phyloP scores from a whole-genome alignment of 208 protist species.

The Leishmania major region DNA sequence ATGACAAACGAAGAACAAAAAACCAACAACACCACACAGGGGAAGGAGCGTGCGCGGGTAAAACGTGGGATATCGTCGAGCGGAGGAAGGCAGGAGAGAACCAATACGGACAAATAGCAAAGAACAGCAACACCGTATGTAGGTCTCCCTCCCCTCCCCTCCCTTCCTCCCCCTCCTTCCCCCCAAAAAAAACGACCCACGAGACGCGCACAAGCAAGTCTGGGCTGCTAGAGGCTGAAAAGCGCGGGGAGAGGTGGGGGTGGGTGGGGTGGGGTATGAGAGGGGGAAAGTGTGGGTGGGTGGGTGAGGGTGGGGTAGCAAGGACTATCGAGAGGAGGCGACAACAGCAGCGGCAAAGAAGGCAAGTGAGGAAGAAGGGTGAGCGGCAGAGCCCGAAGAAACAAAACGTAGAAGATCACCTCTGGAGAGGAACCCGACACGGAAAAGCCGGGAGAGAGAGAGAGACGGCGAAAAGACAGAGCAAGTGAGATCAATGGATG shows the following conservation, averaged over 20 bases:
- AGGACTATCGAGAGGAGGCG: neutral
- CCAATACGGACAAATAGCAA: neutral
- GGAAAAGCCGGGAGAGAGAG: neutral
- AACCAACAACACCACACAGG: no score
- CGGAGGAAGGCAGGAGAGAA: no score
- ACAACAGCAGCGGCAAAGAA: neutral
- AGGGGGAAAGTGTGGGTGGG: no score
- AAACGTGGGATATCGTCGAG: no score
- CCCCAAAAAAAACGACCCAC: neutral
- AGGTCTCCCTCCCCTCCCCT: neutral
- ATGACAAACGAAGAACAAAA: no score
- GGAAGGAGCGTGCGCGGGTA: no score
- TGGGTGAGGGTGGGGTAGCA: neutral
- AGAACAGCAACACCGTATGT: neutral
- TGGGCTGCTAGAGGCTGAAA: neutral
- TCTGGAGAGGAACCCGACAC: neutral
- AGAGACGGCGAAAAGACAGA: constrained; percentile 11
- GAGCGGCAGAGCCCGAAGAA: neutral
- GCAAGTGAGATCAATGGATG: neutral
- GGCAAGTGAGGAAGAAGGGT: neutral
- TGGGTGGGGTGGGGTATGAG: neutral
- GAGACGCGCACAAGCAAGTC: neutral
- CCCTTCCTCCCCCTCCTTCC: neutral
- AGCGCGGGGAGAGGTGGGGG: neutral
- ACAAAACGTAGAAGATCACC: no score